A percentile compares a stretch with the other conserved stretches of the same genome.
Evolutionary conservation across 2,329 filamentous ascomycete genomes (phyloP).

Genomic region (Fusarium papillatum): DNA sequence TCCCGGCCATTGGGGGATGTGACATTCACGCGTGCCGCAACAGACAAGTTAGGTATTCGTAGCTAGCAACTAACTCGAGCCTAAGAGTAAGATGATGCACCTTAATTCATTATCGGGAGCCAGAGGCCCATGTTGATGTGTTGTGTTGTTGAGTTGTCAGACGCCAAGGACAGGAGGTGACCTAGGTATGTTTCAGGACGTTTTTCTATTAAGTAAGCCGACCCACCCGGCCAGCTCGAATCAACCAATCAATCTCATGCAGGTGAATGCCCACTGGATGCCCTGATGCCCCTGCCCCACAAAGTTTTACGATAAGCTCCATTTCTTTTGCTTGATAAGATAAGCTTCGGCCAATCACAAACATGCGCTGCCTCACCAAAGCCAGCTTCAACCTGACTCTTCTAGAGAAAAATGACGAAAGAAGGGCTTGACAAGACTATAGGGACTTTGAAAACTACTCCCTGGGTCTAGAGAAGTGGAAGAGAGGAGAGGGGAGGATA

Average conservation of each 20-base stretch:
- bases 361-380: neutral
- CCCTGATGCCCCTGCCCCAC: neutral
- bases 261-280: no score
- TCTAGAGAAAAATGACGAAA: neutral
- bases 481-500: no score
- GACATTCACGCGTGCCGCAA: neutral
- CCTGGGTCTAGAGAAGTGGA: no score
- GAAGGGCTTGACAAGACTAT: neutral
- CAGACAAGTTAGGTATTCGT: neutral
- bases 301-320: neutral
- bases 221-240: neutral
- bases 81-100: conserved; percentile 20
- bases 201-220: neutral
- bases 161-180: neutral
- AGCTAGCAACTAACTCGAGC: conserved; percentile 15
- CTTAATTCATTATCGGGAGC: neutral
- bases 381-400: neutral
- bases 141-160: neutral
- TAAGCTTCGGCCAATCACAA: neutral
- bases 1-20: neutral
- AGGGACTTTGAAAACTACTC: no score
- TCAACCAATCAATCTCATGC: neutral
- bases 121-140: neutral
- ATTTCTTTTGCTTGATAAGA: neutral
- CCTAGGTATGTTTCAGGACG: neutral